A percentile compares a stretch with the other conserved stretches of the same genome.
phyloP scores from a whole-genome alignment of 1,284 basidiomycete genomes.

The Pseudozyma tsukubaensis region DNA sequence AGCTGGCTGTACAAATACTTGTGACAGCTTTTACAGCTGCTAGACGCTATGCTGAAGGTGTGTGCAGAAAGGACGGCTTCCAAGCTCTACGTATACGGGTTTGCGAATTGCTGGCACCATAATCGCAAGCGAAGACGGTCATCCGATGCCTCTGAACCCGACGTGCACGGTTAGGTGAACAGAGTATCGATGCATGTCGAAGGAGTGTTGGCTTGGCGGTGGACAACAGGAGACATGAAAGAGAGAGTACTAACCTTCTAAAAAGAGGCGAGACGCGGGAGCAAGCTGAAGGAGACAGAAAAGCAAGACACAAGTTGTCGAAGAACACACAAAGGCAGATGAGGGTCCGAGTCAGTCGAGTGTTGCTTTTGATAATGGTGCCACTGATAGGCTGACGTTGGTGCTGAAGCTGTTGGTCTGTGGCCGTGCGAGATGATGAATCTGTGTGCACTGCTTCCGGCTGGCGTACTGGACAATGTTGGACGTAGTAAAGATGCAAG shows the following conservation, averaged over 20 bases:
- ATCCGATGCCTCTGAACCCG: too few relatives aligned
- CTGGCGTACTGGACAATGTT: too few relatives aligned
- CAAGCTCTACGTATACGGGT: too few relatives aligned
- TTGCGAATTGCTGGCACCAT: too few relatives aligned
- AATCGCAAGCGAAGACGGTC: too few relatives aligned
- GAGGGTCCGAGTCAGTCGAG: slow-evolving; percentile 23
- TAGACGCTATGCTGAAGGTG: too few relatives aligned
- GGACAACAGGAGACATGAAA: background rate
- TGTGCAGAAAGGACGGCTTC: too few relatives aligned
- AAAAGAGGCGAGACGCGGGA: slow-evolving; percentile 43
- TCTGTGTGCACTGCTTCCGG: too few relatives aligned
- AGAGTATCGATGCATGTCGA: background rate
- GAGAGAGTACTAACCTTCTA: slow-evolving; percentile 35
- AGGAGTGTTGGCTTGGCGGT: background rate
- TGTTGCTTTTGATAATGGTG: slow-evolving; percentile 2
- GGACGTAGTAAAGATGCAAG: too few relatives aligned
- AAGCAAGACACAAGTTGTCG: slow-evolving; percentile 7
- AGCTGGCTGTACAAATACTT: too few relatives aligned
- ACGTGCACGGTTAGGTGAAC: background rate
- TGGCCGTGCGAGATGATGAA: background rate
- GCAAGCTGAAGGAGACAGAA: slow-evolving; percentile 10
- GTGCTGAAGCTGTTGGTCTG: background rate
- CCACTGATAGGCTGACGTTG: background rate
- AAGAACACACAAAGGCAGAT: slow-evolving; percentile 2
- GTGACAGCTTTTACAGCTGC: too few relatives aligned